Conservation (phyloP, 768 basidiomycete genomes). For the Leccinum pellstonianum region DNA sequence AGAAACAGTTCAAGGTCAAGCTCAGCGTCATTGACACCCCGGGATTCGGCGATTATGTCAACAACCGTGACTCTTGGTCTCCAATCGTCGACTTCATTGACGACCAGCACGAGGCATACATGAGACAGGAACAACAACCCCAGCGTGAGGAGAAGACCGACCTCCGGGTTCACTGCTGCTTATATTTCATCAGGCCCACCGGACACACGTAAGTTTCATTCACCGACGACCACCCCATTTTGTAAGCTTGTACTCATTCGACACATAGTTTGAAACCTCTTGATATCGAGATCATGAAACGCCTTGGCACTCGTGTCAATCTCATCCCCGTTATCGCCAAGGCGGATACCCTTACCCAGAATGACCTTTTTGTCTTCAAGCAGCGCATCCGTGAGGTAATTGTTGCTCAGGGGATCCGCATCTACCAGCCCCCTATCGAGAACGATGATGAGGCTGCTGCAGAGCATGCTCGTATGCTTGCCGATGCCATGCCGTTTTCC, state of each 20-base stretch:
- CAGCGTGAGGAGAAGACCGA: slow-evolving; percentile 92
- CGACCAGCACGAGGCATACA: slow-evolving; percentile 92
- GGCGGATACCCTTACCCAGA: slow-evolving; percentile 95
- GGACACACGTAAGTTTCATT: slow-evolving; percentile 81
- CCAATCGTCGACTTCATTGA: slow-evolving; percentile 99
- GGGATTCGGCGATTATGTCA: slow-evolving; percentile 99
- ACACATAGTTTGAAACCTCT: slow-evolving; percentile 76
- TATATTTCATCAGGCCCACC: slow-evolving; percentile 95
- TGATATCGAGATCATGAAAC: slow-evolving; percentile 99
- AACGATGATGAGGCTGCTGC: slow-evolving; percentile 81
- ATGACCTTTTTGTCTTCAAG: slow-evolving; percentile 90
- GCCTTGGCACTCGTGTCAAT: slow-evolving; percentile 96
- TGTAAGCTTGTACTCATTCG: slow-evolving; percentile 12
- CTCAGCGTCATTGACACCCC: slow-evolving; percentile 98
- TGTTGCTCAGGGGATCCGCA: slow-evolving; percentile 86
- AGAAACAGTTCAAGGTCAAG: slow-evolving; percentile 99
- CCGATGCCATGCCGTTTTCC: slow-evolving; percentile 95
- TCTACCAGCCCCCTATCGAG: slow-evolving; percentile 93
- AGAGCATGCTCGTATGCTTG: slow-evolving; percentile 83
- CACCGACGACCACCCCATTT: neutral
- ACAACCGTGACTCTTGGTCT: slow-evolving; percentile 98
- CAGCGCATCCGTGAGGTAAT: slow-evolving; percentile 91
- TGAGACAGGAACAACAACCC: slow-evolving; percentile 99
- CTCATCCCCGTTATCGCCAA: slow-evolving; percentile 97
- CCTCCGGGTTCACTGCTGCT: slow-evolving; percentile 91